Percentiles rank a stretch among this genome's conserved stretches.
phyloP scores from a whole-genome alignment of 2,329 filamentous ascomycete genomes.

The Fusarium circinatum region DNA sequence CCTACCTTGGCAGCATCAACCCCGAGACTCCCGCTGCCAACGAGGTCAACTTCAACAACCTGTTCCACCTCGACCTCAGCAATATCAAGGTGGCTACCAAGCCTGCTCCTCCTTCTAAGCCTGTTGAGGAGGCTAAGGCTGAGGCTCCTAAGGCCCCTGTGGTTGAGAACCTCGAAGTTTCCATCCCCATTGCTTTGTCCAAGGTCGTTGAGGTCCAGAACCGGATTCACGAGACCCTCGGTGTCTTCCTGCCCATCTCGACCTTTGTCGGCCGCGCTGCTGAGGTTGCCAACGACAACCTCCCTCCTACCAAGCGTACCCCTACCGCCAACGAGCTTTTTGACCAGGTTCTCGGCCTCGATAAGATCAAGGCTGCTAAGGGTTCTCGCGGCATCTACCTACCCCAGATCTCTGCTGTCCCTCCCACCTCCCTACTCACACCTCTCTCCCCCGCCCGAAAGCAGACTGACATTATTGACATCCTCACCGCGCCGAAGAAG shows the following conservation, averaged over 20 bases:
- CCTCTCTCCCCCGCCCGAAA: conserved; percentile 47
- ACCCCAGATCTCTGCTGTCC: conserved; percentile 74
- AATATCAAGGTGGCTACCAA: conserved; percentile 85
- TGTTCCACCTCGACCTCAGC: conserved; percentile 88
- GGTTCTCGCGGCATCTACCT: conserved; percentile 71
- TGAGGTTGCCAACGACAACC: conserved; percentile 86
- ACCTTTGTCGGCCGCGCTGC: conserved; percentile 88
- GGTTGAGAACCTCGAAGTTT: conserved; percentile 66
- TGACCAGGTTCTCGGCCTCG: conserved; percentile 83
- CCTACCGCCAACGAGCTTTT: conserved; percentile 86
- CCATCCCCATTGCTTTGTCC: conserved; percentile 80
- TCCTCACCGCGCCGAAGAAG: conserved; percentile 66
- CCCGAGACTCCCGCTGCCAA: conserved; percentile 76
- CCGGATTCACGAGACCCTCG: conserved; percentile 80
- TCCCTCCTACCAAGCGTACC: conserved; percentile 72
- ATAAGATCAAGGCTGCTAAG: conserved; percentile 57
- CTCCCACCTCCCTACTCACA: conserved; percentile 55
- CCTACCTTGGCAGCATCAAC: conserved; percentile 83
- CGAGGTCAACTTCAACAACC: conserved; percentile 76
- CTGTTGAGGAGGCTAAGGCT: conserved; percentile 49
- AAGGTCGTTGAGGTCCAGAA: conserved; percentile 84
- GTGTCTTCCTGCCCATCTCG: conserved; percentile 83
- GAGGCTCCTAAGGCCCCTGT: conserved; percentile 55
- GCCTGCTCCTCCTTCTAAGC: conserved; percentile 52
- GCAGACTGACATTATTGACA: conserved; percentile 80